Evolutionary conservation across 345 rosid genomes (phyloP).

Genomic region (Excoecaria agallocha): DNA sequence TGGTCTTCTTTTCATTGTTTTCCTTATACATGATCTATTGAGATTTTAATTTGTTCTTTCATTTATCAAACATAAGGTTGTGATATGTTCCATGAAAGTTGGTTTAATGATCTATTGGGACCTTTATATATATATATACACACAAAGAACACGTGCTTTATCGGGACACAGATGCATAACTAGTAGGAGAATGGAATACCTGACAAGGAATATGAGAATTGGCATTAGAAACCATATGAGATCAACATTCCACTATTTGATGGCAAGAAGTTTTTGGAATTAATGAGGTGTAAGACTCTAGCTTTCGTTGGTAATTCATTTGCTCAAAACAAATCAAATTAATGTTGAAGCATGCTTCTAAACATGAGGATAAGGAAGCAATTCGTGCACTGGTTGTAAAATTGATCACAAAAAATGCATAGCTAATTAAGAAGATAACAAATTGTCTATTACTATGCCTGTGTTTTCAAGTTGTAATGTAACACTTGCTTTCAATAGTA

Average conservation of each 20-base stretch:
- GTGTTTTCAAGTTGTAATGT: too few relatives aligned
- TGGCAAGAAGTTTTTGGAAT: constrained; percentile 74
- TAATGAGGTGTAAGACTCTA: constrained; percentile 89
- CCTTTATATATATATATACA: constrained; percentile 79
- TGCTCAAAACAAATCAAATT: constrained; percentile 99
- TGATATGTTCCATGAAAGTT: constrained; percentile 73
- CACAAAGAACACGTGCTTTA: constrained; percentile 91
- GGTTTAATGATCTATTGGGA: constrained; percentile 80
- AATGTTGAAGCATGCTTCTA: too few relatives aligned
- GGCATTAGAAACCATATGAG: constrained; percentile 88
- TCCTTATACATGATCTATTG: not conserved
- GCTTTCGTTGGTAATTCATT: constrained; percentile 95
- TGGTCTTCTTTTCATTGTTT: not conserved
- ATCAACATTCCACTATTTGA: constrained; percentile 93
- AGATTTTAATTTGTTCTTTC: constrained; percentile 18
- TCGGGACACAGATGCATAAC: constrained; percentile 94
- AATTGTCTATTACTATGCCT: too few relatives aligned
- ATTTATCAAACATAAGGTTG: constrained; percentile 48
- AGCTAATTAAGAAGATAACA: too few relatives aligned
- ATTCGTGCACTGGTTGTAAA: too few relatives aligned
- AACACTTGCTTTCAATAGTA: too few relatives aligned
- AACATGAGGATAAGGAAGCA: too few relatives aligned
- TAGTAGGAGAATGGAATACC: constrained; percentile 98
- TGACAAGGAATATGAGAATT: constrained; percentile 84
- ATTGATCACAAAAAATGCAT: too few relatives aligned